A percentile compares a stretch with the other conserved stretches of the same genome.
Conservation (phyloP, 768 basidiomycete genomes). For the Boletus rubroflammeus region DNA sequence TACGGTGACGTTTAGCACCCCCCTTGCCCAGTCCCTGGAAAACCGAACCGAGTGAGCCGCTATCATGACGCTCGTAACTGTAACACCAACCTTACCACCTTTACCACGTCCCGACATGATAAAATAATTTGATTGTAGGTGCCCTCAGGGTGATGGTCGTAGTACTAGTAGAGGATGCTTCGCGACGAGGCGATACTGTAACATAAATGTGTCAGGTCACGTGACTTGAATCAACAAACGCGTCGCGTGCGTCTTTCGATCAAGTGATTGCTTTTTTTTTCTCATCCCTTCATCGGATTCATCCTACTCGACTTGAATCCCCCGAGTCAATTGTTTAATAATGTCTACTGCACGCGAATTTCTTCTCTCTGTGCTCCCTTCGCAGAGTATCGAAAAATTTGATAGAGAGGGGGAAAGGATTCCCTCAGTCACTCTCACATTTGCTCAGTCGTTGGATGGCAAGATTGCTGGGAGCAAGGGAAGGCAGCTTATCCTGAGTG, state of each 20-base stretch:
- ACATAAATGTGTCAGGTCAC: not conserved
- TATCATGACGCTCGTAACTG: not conserved
- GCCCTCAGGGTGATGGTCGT: conserved; percentile 1
- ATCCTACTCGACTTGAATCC: not conserved
- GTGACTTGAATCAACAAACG: conserved; percentile 5
- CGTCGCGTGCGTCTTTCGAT: not conserved
- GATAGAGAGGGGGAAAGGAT: conserved; percentile 26
- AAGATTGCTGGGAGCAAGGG: conserved; percentile 79
- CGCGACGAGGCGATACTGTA: not conserved
- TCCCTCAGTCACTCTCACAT: conserved; percentile 75
- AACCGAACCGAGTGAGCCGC: not conserved
- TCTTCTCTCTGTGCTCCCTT: conserved; percentile 28
- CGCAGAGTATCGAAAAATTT: conserved; percentile 5
- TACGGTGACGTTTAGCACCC: conserved; percentile 79
- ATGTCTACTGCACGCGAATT: conserved; percentile 22
- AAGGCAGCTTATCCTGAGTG: conserved; percentile 77
- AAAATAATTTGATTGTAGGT: conserved; percentile 4
- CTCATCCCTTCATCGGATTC: not conserved
- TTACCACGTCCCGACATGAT: conserved; percentile 84
- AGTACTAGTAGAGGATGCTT: not conserved
- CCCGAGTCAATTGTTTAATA: not conserved
- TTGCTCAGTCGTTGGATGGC: conserved; percentile 83
- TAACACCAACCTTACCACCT: conserved; percentile 56
- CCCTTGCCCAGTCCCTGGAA: conserved; percentile 76
- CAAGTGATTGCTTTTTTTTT: no score